Conservation (phyloP, 2,329 filamentous ascomycete genomes). For the Fusarium praegraminearum region DNA sequence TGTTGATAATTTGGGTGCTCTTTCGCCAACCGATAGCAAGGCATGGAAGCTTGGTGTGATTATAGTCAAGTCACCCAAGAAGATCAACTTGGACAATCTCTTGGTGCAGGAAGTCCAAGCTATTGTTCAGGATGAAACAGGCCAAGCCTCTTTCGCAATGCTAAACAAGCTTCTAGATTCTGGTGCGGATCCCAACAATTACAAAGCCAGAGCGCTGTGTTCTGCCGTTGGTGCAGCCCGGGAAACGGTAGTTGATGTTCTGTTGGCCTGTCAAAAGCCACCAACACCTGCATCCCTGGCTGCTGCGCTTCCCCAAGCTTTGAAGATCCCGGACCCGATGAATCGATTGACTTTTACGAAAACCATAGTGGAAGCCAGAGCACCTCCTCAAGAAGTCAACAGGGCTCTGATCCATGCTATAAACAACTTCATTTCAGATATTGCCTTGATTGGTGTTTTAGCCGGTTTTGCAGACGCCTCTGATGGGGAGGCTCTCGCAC, state of each 20-base stretch:
- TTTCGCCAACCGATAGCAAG: conserved; percentile 61
- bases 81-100: conserved; percentile 58
- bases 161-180: conserved; percentile 61
- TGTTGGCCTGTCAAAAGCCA: conserved; percentile 55
- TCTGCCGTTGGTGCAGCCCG: conserved; percentile 62
- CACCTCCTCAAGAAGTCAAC: conserved; percentile 61
- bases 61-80: conserved; percentile 57
- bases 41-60: conserved; percentile 63
- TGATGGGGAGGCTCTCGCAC: conserved; percentile 62
- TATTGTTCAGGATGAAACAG: conserved; percentile 54
- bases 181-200: conserved; percentile 67
- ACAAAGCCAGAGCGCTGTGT: conserved; percentile 64
- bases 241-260: conserved; percentile 60
- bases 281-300: conserved; percentile 60
- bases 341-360: conserved; percentile 64
- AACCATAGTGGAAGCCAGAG: conserved; percentile 63
- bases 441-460: conserved; percentile 61
- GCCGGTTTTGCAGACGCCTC: conserved; percentile 61
- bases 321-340: conserved; percentile 64
- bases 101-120: conserved; percentile 65
- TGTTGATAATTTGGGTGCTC: conserved; percentile 57
- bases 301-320: conserved; percentile 63
- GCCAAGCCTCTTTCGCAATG: conserved; percentile 57
- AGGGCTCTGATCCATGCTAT: conserved; percentile 65
- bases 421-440: conserved; percentile 60